A percentile compares a stretch with the other conserved stretches of the same genome.
phyloP scores from a whole-genome alignment of 495 filamentous ascomycete species.

The Penicillium soppii region DNA sequence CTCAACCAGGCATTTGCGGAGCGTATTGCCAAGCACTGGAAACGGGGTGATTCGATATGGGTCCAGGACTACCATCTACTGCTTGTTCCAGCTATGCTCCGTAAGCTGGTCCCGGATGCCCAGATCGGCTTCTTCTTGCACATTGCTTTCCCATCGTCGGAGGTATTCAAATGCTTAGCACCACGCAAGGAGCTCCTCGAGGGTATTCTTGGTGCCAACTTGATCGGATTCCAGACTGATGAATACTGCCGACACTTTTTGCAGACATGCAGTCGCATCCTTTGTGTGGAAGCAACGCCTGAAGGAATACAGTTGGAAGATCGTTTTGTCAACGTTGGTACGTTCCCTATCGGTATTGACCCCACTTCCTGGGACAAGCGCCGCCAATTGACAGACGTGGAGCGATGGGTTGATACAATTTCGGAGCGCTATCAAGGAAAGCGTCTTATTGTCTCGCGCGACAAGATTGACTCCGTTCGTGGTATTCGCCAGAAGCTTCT shows the following conservation, averaged over 20 bases:
- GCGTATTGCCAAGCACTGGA: slow-evolving; percentile 84
- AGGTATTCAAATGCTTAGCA: slow-evolving; percentile 87
- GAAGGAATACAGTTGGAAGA: slow-evolving; percentile 90
- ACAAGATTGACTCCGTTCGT: slow-evolving; percentile 88
- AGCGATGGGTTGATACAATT: slow-evolving; percentile 74
- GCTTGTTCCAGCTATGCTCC: slow-evolving; percentile 87
- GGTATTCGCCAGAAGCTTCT: slow-evolving; percentile 90
- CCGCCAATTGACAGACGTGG: slow-evolving; percentile 70
- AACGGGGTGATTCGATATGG: slow-evolving; percentile 88
- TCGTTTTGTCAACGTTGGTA: slow-evolving; percentile 82
- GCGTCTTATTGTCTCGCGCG: slow-evolving; percentile 83
- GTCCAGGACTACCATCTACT: slow-evolving; percentile 92
- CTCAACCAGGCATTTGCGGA: slow-evolving; percentile 90
- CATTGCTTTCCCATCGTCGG: slow-evolving; percentile 90
- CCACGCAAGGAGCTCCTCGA: slow-evolving; percentile 81
- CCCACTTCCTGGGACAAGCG: slow-evolving; percentile 69
- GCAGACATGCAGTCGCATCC: slow-evolving; percentile 86
- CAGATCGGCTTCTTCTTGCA: slow-evolving; percentile 95
- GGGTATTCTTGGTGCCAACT: slow-evolving; percentile 84
- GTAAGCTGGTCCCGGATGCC: slow-evolving; percentile 80
- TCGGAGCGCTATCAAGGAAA: slow-evolving; percentile 79
- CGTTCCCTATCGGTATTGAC: slow-evolving; percentile 70
- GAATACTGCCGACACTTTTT: slow-evolving; percentile 93
- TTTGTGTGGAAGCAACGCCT: slow-evolving; percentile 80
- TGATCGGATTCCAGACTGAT: slow-evolving; percentile 87